Evolutionary conservation across 305 asterid species (phyloP).

Genomic region (Coffea humblotiana): DNA sequence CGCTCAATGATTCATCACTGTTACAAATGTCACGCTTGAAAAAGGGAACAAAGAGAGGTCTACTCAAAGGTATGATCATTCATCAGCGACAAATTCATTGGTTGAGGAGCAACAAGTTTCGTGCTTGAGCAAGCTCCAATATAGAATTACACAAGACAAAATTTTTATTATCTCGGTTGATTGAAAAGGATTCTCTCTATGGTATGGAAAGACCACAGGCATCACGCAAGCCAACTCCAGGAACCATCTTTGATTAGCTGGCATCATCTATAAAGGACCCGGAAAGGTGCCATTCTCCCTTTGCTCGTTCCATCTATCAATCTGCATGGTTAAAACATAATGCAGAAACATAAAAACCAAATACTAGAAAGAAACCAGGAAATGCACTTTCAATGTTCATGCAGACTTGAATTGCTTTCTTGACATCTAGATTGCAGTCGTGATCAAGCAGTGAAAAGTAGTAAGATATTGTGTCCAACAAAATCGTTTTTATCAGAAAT

Average conservation of each 20-base stretch:
- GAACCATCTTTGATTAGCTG: conserved; percentile 6
- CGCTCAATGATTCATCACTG: conserved; percentile 7
- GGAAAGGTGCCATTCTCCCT: conserved; percentile 56
- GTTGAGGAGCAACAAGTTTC: conserved; percentile 7
- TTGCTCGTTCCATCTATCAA: conserved; percentile 55
- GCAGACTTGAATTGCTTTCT: background rate
- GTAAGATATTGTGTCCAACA: background rate
- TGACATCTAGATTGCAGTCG: background rate
- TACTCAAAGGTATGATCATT: background rate
- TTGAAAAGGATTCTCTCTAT: conserved; percentile 13
- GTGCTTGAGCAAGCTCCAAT: conserved; percentile 9
- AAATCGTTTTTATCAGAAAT: background rate
- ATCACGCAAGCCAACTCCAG: background rate
- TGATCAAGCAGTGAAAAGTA: conserved; percentile 4
- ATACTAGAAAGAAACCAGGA: background rate
- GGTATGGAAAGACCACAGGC: conserved; percentile 4
- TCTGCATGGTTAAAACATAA: conserved; percentile 26
- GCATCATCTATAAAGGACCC: conserved; percentile 41
- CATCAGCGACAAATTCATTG: conserved; percentile 2
- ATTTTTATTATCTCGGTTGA: conserved; percentile 19
- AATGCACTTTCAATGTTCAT: background rate
- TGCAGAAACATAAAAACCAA: too few relatives aligned
- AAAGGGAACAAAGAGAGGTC: background rate
- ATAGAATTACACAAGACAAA: conserved; percentile 4
- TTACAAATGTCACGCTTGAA: background rate